Evolutionary conservation across 2,329 filamentous ascomycete genomes (phyloP), one percentile per base, ranked within the genome.

Genomic region (Emergomyces africanus): DNA sequence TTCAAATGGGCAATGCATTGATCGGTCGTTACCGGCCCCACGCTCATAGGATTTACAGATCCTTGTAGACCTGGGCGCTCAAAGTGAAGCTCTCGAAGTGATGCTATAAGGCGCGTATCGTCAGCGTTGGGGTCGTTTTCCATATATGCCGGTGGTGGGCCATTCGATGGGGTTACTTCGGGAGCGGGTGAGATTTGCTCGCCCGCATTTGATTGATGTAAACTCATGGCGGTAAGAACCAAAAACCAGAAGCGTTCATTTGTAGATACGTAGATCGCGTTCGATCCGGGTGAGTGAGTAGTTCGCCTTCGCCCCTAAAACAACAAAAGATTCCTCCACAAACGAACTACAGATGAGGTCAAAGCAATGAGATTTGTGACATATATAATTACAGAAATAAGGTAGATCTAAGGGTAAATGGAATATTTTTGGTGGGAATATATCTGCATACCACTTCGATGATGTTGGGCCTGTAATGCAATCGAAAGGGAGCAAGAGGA

Each of bases 1-100:
- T 89, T 89, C 33, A 92, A 78, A 69, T 94, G 89, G 0, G 83
- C 85, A 25, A 89, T 79, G 63, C 86, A 89, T 48, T 83, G 78
- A 61, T 85, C 78, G 5, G 70, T 70, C 0, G 75, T 69, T 57
- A 73, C 63, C 0, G 66, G 67, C 23, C 18, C 15, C 2, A 20
- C 25, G 20, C 6, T 30, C 5, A 14, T 2, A 42, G 53, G 53
- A 12, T 25, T 54, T 15, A 15, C 54, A 33, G 14, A 33, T 28
- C n/a, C 28, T 44, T 33, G 49, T 14, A n/a, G 30, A 5, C 37
- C 53, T 41, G 37, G 15, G 12, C 46, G 30, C 1, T 41, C 59
- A 23, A 59, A 50, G 23, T 59, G 55, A 51, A 62, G 59, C n/a
- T 42, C 41, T 23, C 44, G 48, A 50, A 59, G 20, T 18, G 53